These are phyloP conservation scores for Aureoboletus auriporus DNA, from an alignment of 768 basidiomycete species.

Conservation along the genomic window DNA sequence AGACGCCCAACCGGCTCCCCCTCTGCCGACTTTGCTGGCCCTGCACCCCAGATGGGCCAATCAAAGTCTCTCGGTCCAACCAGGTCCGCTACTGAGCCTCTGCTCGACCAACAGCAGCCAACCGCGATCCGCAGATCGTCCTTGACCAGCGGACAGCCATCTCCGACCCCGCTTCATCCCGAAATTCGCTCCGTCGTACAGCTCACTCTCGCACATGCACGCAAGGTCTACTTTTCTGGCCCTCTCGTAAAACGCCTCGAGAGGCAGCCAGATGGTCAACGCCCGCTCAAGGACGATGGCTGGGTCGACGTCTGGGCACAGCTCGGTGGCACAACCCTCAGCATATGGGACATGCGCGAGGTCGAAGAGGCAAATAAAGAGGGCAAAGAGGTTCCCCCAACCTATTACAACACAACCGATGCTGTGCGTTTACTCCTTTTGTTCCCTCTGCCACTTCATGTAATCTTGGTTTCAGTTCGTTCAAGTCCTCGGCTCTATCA, in stretches of 20 bases:
- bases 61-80: slow-evolving; percentile 30
- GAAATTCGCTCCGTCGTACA: slow-evolving; percentile 80
- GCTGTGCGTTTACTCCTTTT: slow-evolving; percentile 51
- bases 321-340: slow-evolving; percentile 83
- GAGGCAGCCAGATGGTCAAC: slow-evolving; percentile 71
- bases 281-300: slow-evolving; percentile 65
- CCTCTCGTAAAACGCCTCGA: slow-evolving; percentile 75
- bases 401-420: slow-evolving; percentile 85
- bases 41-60: slow-evolving; percentile 30
- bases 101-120: slow-evolving; percentile 23
- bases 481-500: slow-evolving; percentile 72
- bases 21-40: slow-evolving; percentile 19
- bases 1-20: slow-evolving; percentile 8
- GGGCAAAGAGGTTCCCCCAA: slow-evolving; percentile 80
- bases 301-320: slow-evolving; percentile 91
- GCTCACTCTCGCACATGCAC: slow-evolving; percentile 70
- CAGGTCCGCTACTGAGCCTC: slow-evolving; percentile 17
- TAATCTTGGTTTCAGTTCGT: slow-evolving; percentile 52
- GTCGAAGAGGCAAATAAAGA: slow-evolving; percentile 79
- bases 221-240: slow-evolving; percentile 86
- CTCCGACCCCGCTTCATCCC: slow-evolving; percentile 58
- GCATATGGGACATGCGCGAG: slow-evolving; percentile 88
- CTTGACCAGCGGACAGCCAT: slow-evolving; percentile 6
- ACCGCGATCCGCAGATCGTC: slow-evolving; percentile 18
- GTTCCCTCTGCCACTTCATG: not conserved